Evolutionary conservation across 1,284 basidiomycete genomes (phyloP), one percentile per base, ranked within the genome.

Genomic region (Schizopora paradoxa): DNA sequence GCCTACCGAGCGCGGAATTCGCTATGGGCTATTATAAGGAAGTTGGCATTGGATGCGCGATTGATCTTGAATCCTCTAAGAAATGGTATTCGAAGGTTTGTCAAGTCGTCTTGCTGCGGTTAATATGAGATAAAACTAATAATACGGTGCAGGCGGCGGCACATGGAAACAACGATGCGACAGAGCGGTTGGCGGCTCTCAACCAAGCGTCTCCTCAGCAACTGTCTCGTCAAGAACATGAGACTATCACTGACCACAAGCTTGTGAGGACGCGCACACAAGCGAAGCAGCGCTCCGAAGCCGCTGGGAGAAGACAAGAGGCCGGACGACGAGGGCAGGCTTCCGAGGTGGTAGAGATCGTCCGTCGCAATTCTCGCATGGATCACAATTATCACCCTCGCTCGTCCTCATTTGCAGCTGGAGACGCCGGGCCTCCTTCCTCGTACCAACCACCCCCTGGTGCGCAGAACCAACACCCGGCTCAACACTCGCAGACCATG

Each of bases 1-100:
- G 82, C 0, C 66, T 95, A 25, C 76, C 90, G 0, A 85, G 78
- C 45, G 93, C 91, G 0, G 88, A 94, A 62, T 97, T 97, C 62
- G 93, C 93, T 0, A 82, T 97, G 76, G 94, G 91, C 0, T 97
- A 97, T 61, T 96, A 93, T 60, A 73, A 73, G 31, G 91, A 94
- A 60, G 89, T 88, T 0, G 85, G 86, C 2, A 79, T 88, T 2
- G 86, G 84, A 0, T 76, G 78, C 0, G 56, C 66, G n/a, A 79
- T 79, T 57, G 78, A 91, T 58, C 49, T 92, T 21, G 71, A 73
- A 0, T 65, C 66, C 1, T 86, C 90, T 3, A 65, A 69, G 43
- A 73, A 66, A 56, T 94, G 90, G 87, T 94, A 88, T 58, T 66
- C 62, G 10, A 66, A 67, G 64, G 82, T 81, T 46, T 44, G 72